These are phyloP conservation scores for Verbena officinalis DNA, from an alignment of 257 asterid genomes.

Conservation along the genomic window DNA sequence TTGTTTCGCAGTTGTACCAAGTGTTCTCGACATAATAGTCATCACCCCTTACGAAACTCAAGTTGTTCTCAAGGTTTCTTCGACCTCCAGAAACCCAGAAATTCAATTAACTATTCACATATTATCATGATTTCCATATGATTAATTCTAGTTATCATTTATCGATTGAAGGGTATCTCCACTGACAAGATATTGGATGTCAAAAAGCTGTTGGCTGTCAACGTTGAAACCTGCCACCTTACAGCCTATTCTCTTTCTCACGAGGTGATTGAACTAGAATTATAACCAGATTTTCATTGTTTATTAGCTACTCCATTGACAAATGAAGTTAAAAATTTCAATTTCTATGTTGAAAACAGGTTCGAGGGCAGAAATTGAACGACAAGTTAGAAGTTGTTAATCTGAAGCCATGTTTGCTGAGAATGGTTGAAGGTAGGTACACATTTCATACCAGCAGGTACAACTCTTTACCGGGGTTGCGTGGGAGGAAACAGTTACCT, in stretches of 20 bases:
- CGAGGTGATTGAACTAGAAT: slow-evolving; percentile 50
- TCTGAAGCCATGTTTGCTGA: slow-evolving; percentile 87
- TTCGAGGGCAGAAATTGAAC: slow-evolving; percentile 69
- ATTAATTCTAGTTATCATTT: neutral
- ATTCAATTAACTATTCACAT: neutral
- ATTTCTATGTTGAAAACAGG: slow-evolving; percentile 46
- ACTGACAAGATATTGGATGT: slow-evolving; percentile 97
- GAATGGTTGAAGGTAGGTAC: slow-evolving; percentile 93
- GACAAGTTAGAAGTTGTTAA: slow-evolving; percentile 77
- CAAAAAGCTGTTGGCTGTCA: slow-evolving; percentile 70
- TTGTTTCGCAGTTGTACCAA: slow-evolving; percentile 72
- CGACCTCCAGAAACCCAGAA: neutral
- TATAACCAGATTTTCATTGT: neutral
- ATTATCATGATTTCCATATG: neutral
- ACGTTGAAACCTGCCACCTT: slow-evolving; percentile 90
- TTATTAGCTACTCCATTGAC: neutral
- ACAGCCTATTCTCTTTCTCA: slow-evolving; percentile 82
- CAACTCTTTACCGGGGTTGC: slow-evolving; percentile 7
- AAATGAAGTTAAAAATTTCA: slow-evolving; percentile 18
- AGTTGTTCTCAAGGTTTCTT: slow-evolving; percentile 76
- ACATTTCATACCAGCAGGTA: slow-evolving; percentile 27
- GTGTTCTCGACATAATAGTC: slow-evolving; percentile 69
- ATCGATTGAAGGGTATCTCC: slow-evolving; percentile 73
- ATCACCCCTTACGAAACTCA: slow-evolving; percentile 87
- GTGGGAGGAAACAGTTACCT: no score